Conservation (phyloP, 345 rosid species). For the Eucalyptus curtisii region DNA sequence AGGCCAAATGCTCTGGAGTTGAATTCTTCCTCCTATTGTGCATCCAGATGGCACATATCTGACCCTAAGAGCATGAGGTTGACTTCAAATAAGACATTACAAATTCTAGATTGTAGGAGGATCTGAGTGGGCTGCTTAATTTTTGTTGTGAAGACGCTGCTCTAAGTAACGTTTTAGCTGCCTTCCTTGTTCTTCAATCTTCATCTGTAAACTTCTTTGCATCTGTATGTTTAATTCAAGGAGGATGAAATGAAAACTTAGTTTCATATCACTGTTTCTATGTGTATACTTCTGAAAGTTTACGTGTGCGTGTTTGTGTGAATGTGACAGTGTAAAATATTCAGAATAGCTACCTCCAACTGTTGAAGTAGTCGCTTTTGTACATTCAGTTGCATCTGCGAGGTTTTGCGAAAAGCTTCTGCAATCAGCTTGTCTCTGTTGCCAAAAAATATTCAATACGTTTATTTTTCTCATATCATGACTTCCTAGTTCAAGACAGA, state of each 20-base stretch:
- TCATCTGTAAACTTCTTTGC: constrained; percentile 14
- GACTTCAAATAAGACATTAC: not conserved
- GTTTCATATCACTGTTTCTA: not conserved
- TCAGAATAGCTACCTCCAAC: constrained; percentile 1
- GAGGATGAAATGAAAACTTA: not conserved
- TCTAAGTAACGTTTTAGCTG: constrained; percentile 12
- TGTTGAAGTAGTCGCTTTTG: constrained; percentile 6
- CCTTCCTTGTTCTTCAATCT: constrained; percentile 28
- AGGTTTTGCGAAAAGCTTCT: not conserved
- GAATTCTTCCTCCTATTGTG: not conserved
- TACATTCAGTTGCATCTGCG: constrained; percentile 16
- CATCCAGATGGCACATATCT: not conserved
- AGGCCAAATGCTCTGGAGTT: not conserved
- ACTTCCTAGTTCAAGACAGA: not conserved
- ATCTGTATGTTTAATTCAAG: not conserved
- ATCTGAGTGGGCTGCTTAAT: not conserved
- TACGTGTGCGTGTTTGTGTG: not conserved
- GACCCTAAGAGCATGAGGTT: not conserved
- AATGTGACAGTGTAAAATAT: not conserved
- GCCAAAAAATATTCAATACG: not conserved
- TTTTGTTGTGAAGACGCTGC: not conserved
- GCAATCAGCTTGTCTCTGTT: not conserved
- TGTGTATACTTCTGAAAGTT: not conserved
- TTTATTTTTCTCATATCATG: not conserved
- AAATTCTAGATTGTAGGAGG: not conserved